A percentile compares a stretch with the other conserved stretches of the same genome.
These are phyloP conservation scores for Xylaria longipes DNA, from an alignment of 495 filamentous ascomycete genomes.

Conservation along the genomic window DNA sequence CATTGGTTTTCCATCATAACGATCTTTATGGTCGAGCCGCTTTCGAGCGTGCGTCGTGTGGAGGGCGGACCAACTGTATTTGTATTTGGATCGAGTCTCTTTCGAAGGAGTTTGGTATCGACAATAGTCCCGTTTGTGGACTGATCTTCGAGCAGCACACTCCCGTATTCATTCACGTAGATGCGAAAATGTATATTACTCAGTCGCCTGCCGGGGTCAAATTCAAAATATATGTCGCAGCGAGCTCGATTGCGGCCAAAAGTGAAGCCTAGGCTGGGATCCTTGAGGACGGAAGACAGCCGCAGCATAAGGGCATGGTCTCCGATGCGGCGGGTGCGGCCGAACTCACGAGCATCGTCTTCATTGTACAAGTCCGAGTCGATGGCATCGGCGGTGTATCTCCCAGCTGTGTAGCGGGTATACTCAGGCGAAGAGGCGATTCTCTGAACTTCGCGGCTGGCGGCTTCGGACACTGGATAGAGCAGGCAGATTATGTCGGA, in stretches of 20 bases:
- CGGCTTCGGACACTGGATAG: constrained; percentile 75
- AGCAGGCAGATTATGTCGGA: constrained; percentile 90
- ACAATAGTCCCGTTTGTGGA: constrained; percentile 95
- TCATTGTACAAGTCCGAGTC: constrained; percentile 53
- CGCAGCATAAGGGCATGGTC: constrained; percentile 78
- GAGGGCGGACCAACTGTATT: constrained; percentile 39
- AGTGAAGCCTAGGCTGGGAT: constrained; percentile 71
- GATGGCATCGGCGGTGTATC: constrained; percentile 53
- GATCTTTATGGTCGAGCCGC: constrained; percentile 76
- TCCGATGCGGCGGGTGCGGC: constrained; percentile 55
- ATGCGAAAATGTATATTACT: constrained; percentile 95
- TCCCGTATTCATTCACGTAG: constrained; percentile 76
- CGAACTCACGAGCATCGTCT: constrained; percentile 51
- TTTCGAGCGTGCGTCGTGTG: constrained; percentile 66
- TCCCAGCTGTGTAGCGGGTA: constrained; percentile 44
- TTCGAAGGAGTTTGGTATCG: constrained; percentile 66
- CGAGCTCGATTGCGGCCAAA: constrained; percentile 78
- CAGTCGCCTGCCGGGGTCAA: constrained; percentile 65
- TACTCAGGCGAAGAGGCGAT: constrained; percentile 52
- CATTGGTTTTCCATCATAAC: constrained; percentile 56
- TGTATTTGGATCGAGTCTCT: constrained; percentile 41
- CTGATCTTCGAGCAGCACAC: constrained; percentile 87
- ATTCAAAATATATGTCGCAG: constrained; percentile 75
- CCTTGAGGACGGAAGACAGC: constrained; percentile 72
- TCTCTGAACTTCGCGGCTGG: constrained; percentile 67